Base-by-base conservation (phyloP, 495 filamentous ascomycete species). In the Aspergillus ostianus region DNA sequence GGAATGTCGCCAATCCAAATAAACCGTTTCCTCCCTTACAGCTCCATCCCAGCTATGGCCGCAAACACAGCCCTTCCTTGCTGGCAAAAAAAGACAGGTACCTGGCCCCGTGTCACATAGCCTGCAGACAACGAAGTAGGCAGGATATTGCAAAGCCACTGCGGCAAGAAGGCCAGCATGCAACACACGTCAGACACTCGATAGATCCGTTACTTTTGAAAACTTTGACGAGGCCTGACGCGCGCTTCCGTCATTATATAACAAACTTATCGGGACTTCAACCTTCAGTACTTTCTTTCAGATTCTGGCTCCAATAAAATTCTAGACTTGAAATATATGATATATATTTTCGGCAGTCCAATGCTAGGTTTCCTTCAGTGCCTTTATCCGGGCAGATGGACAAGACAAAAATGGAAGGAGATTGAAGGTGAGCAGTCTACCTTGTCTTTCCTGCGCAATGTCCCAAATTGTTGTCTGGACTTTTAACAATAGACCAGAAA, bases 401-500 rank as follows among this genome's bases (percentile, higher is more conserved):
- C 58, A 27, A 55, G 27, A 32, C 30, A 57, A 32, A 41, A 56
- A 60, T 59, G 62, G 58, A 60, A 55, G 32, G 51, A 65, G 41
- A 65, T 67, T 30, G 68, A 70, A 62, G 63, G 66, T 66, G 26
- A 15, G 59, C 54, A 8, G n/a, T 12, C 13, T 20, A 19, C n/a
- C 56, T 26, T 20, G 19, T 21, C 56, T 26, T 26, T 26, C 44
- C 13, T 23, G 18, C 3, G 21, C 12, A 19, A 26, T 36, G 18
- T 27, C 36, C 1, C 1, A 15, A 15, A 41, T 19, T 30, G 20
- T 4, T 17, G n/a, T 30, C 17, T 23, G 1, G 21, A 46, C 17
- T 55, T 17, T 41, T 46, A 9, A 46, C 4, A 2, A 56, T n/a
- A 27, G 0, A 44, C 56, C 50, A 72, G 70, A 73, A 21, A 53